Evolutionary conservation across 2,329 filamentous ascomycete species (phyloP).

Genomic region (Ophiostoma himal-ulmi): DNA sequence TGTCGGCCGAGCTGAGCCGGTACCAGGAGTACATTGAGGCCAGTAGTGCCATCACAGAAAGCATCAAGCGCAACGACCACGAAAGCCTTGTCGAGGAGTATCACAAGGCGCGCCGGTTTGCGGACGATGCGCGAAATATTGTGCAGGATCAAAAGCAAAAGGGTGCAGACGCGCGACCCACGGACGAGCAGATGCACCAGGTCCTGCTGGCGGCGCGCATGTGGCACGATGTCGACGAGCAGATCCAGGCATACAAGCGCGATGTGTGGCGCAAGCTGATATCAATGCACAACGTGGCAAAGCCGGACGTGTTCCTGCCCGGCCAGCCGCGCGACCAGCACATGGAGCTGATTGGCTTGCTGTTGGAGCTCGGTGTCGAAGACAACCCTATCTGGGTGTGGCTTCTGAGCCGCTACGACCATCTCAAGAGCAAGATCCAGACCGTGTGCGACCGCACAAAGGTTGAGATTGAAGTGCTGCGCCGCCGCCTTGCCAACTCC

Average conservation of each 20-base stretch:
- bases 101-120: slow-evolving; percentile 71
- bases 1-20: slow-evolving; percentile 69
- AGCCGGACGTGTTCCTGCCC: neutral
- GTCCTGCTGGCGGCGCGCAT: slow-evolving; percentile 85
- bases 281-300: slow-evolving; percentile 54
- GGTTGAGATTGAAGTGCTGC: slow-evolving; percentile 85
- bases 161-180: slow-evolving; percentile 45
- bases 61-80: slow-evolving; percentile 86
- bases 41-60: slow-evolving; percentile 69
- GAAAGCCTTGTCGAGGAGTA: slow-evolving; percentile 84
- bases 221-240: slow-evolving; percentile 89
- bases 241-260: slow-evolving; percentile 79
- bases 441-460: slow-evolving; percentile 76
- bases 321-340: slow-evolving; percentile 62
- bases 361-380: slow-evolving; percentile 89
- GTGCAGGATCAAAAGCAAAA: slow-evolving; percentile 39
- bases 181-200: slow-evolving; percentile 75
- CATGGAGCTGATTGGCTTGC: slow-evolving; percentile 80
- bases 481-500: slow-evolving; percentile 68
- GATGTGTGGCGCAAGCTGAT: slow-evolving; percentile 81
- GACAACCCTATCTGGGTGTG: slow-evolving; percentile 97
- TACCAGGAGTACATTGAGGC: slow-evolving; percentile 79
- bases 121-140: slow-evolving; percentile 68
- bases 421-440: slow-evolving; percentile 79
- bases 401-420: slow-evolving; percentile 83